phyloP scores from a whole-genome alignment of 2,329 filamentous ascomycete species.

The Pseudogymnoascus sp. region DNA sequence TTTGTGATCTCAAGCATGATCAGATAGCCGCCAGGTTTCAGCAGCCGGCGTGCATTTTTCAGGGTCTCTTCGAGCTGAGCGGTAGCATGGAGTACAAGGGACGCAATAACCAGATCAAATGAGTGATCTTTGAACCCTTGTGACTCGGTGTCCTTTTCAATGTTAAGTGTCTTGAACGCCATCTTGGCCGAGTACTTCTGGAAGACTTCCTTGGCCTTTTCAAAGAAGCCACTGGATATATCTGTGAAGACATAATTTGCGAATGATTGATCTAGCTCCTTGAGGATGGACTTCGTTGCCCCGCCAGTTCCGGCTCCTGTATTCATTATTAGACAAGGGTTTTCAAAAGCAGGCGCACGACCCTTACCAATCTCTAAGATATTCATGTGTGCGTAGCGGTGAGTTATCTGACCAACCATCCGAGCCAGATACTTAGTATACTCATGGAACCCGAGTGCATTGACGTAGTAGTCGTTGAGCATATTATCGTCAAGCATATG shows the following conservation, averaged over 20 bases:
- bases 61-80: constrained; percentile 21
- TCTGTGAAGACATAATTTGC: constrained; percentile 21
- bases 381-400: constrained; percentile 30
- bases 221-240: constrained; percentile 29
- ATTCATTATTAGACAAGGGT: not conserved
- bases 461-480: constrained; percentile 13
- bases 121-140: constrained; percentile 29
- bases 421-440: not conserved
- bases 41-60: constrained; percentile 30
- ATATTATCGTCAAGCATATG: constrained; percentile 6
- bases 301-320: constrained; percentile 20
- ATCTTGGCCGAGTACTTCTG: constrained; percentile 20
- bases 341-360: not conserved
- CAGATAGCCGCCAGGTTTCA: constrained; percentile 40
- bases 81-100: constrained; percentile 35
- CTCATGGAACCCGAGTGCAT: constrained; percentile 4
- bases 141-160: constrained; percentile 21
- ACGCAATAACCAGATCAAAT: constrained; percentile 36
- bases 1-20: constrained; percentile 35
- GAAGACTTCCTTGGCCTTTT: constrained; percentile 26
- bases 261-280: constrained; percentile 13
- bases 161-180: constrained; percentile 31
- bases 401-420: constrained; percentile 17
- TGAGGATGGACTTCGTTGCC: constrained; percentile 24
- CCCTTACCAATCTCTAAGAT: constrained; percentile 33